phyloP scores from a whole-genome alignment of 2,329 filamentous ascomycete genomes.

The Dactylonectria macrodidyma region DNA sequence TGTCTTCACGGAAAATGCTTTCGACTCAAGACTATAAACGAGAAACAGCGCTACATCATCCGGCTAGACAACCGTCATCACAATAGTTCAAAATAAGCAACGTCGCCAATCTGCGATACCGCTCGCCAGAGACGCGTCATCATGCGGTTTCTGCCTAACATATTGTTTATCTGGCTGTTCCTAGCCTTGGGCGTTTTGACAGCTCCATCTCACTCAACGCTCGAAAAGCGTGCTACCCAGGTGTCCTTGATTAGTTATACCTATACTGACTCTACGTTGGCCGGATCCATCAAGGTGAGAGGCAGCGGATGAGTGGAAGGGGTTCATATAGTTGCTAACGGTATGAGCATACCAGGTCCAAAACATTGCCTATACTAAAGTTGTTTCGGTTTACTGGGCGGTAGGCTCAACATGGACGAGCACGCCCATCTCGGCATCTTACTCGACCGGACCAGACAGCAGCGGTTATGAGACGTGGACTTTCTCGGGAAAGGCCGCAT shows the following conservation, averaged over 20 bases:
- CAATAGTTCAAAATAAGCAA: not conserved
- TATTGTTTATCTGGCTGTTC: conserved; percentile 13
- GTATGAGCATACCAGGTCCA: not conserved
- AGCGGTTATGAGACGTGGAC: conserved; percentile 14
- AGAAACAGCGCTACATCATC: not conserved
- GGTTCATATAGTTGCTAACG: conserved; percentile 1
- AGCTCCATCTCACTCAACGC: conserved; percentile 2
- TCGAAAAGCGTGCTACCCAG: conserved; percentile 11
- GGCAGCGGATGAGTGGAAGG: not conserved
- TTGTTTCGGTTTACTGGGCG: conserved; percentile 14
- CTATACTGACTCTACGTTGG: conserved; percentile 9
- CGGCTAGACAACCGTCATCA: not conserved
- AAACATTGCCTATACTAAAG: conserved; percentile 15
- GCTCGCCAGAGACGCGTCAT: not conserved
- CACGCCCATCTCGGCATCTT: conserved; percentile 14
- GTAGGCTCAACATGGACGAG: conserved; percentile 11
- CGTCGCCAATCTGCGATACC: not conserved
- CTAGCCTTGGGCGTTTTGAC: conserved; percentile 6
- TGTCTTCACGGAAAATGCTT: not conserved
- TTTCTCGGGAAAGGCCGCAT: conserved; percentile 12
- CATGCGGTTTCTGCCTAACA: not conserved
- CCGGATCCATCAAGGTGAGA: conserved; percentile 14
- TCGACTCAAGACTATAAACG: not conserved
- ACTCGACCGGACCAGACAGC: conserved; percentile 9
- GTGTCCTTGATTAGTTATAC: conserved; percentile 11